A percentile compares a stretch with the other conserved stretches of the same genome.
Evolutionary conservation across 1,139 yeast species (phyloP).

Genomic region (Hansenula anomala): DNA sequence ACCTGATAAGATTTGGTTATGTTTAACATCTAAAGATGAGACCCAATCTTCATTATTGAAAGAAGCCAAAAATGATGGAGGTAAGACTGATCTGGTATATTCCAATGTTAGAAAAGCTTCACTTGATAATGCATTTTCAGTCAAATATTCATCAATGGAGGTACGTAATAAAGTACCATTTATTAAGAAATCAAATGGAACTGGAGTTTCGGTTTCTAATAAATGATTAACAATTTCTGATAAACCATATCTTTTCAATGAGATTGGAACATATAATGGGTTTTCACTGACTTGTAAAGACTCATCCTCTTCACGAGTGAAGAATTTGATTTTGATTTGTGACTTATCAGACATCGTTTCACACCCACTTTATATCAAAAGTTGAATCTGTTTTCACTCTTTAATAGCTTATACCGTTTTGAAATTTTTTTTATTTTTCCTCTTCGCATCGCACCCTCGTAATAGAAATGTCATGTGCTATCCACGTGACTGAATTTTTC

Average conservation of each 20-base stretch:
- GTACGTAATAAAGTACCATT: conserved; percentile 78
- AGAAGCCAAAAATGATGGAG: conserved; percentile 87
- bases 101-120: conserved; percentile 81
- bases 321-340: conserved; percentile 73
- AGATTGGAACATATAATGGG: conserved; percentile 82
- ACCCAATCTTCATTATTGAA: conserved; percentile 96
- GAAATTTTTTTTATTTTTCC: neutral
- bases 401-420: neutral
- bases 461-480: neutral
- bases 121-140: conserved; percentile 70
- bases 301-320: conserved; percentile 82
- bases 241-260: conserved; percentile 83
- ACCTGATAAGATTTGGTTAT: conserved; percentile 69
- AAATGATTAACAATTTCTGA: conserved; percentile 94
- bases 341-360: conserved; percentile 31
- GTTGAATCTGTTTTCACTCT: too few species aligned
- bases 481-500: too few species aligned
- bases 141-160: conserved; percentile 74
- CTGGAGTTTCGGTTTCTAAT: conserved; percentile 49
- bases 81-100: conserved; percentile 87
- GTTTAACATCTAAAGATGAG: conserved; percentile 51
- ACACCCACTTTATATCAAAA: too few species aligned
- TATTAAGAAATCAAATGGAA: conserved; percentile 90
- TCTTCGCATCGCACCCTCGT: conserved; percentile 3
- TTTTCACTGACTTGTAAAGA: conserved; percentile 69